Base-by-base conservation (phyloP, 164 flowering plant species). In the Chimonanthus salicifolius region DNA sequence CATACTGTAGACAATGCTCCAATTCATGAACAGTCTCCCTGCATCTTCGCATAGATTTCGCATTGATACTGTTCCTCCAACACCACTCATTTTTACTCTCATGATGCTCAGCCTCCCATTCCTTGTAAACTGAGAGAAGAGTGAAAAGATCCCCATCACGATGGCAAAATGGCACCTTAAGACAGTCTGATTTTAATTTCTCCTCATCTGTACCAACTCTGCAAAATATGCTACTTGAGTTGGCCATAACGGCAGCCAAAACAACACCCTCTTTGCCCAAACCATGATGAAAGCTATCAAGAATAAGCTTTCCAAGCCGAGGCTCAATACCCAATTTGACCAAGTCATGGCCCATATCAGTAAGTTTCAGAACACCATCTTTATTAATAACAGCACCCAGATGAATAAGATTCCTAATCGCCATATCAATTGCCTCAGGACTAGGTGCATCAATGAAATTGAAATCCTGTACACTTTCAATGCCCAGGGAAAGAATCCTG, bases 201-300 rank as follows among this genome's bases (percentile, higher is more conserved):
- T 91, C 89, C 63, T 84, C 89, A 44, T 79, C 83, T 33, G 69
- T 85, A 47, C 99, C 99, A 76, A 94, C 90, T 83, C 99, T 86
- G 84, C 97, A 96, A 81, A 96, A 96, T 72, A 96, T 89, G 85
- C 90, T 91, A 75, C 92, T 89, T 47, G 98, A 83, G 86, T 94
- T 96, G 7, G 98, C 92, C 98, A 94, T 91, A 47, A 94, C 89
- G 79, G 97, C 89, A 73, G 97, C 97, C 78, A 96, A 97, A 75
- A 91, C 89, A 76, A 94, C 70, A 63, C 98, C 99, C 79, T 96
- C 99, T 78, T 80, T 87, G n/a, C 89, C 76, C 81, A 94, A 80
- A 13, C 80, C 73, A 69, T 77, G 72, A 69, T 73, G 9, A 62
- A 72, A 82, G 83, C 95, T 84, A 58, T 82, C 79, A 50, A 94